Conservation (phyloP, 306 rosid species). For the Citrullus mucosospermus region DNA sequence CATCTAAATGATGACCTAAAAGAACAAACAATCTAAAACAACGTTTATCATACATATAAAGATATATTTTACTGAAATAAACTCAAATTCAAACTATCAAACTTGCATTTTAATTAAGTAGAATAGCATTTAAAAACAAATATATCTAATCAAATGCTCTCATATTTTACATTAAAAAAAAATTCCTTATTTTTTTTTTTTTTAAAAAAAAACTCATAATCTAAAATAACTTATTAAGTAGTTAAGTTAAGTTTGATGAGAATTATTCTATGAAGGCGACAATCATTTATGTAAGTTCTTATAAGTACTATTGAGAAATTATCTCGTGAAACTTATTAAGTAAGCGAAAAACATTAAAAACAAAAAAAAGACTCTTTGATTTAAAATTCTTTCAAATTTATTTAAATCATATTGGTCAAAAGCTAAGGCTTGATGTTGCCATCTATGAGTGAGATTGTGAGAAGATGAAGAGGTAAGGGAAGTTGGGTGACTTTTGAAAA, state of each 20-base stretch:
- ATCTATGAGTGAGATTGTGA: neutral
- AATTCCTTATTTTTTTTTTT: too few relatives aligned
- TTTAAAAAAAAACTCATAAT: neutral
- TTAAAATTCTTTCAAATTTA: neutral
- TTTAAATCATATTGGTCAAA: neutral
- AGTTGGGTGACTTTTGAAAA: neutral
- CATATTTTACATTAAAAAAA: too few relatives aligned
- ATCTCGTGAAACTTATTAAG: too few relatives aligned
- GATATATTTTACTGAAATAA: too few relatives aligned
- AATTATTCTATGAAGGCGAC: too few relatives aligned
- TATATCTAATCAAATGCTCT: neutral
- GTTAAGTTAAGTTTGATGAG: neutral
- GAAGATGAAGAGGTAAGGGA: neutral
- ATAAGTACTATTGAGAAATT: too few relatives aligned
- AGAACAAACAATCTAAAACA: too few relatives aligned
- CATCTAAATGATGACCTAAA: too few relatives aligned
- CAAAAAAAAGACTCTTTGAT: neutral
- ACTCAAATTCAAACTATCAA: neutral
- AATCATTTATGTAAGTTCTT: too few relatives aligned
- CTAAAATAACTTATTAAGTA: neutral
- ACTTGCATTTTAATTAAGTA: neutral
- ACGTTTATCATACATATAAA: neutral
- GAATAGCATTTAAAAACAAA: too few relatives aligned
- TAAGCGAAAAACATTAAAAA: too few relatives aligned
- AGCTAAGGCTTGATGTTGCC: too few relatives aligned